Base-by-base conservation (phyloP, 345 rosid genomes). In the Physaria fendleri region DNA sequence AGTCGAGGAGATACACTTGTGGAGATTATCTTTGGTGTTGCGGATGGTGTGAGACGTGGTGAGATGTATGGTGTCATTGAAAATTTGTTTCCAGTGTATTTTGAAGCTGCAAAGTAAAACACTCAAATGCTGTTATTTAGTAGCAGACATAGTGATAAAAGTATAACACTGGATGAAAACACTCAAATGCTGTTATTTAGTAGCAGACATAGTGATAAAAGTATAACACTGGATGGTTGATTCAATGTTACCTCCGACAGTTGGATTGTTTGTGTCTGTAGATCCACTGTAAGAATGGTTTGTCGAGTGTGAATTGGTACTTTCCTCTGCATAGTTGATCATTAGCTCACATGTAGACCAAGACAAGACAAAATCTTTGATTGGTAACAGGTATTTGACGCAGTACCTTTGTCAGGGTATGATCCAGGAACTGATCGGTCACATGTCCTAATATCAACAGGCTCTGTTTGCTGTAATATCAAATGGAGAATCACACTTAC, bases 21-120 rank as follows among this genome's bases (percentile, higher is more conserved):
- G 52, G 97, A 86, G 63, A 78, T 75, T 6, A 83, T 65, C 77
- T 93, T 87, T 15, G 99, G 99, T 22, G 99, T 93, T 65, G 80
- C 89, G 2, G 83, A 71, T 38, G 99, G 95, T 40, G 91, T 93
- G 32, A 83, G 84, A 47, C 83, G 76, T 1, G 99, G 94, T 23
- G 94, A 77, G 62, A 83, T 82, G 72, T 84, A 89, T 45, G 94
- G 91, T 74, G 95, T 85, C 42, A 87, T 70, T 48, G 88, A 85
- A 70, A 76, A 83, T 68, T 78, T 89, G 67, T 77, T 84, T 18
- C 68, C 81, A 27, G 78, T 59, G 63, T 77, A 68, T 52, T 66
- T 61, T 62, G 91, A 64, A 74, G 75, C 91, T 81, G 78, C 27
- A 35, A 21, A 50, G 12, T 16, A 34, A 28, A 57, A 6, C 29